Percentiles rank a stretch among this genome's conserved stretches.
Conservation (phyloP, 2,329 filamentous ascomycete genomes). For the Lasiodiplodia theobromae region DNA sequence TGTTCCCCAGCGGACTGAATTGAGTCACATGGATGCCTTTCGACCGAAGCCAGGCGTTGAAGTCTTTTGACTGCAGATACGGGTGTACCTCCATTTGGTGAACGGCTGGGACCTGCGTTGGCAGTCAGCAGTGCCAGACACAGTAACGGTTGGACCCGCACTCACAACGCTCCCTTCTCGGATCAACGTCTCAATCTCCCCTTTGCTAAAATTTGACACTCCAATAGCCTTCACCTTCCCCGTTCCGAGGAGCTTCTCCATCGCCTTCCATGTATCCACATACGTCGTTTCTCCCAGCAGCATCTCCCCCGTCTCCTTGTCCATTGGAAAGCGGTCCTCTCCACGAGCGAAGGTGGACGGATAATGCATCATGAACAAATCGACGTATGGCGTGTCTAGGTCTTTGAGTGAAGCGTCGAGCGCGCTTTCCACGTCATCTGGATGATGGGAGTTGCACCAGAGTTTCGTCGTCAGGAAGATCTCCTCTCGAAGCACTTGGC, state of each 20-base stretch:
- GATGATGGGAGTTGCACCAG: conserved; percentile 64
- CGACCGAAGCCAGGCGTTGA: conserved; percentile 56
- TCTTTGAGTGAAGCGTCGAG: background rate
- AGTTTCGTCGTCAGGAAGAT: conserved; percentile 73
- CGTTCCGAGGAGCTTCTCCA: conserved; percentile 50
- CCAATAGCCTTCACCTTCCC: conserved; percentile 49
- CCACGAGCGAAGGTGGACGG: conserved; percentile 61
- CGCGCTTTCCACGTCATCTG: conserved; percentile 29
- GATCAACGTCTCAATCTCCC: conserved; percentile 57
- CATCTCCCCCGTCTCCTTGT: background rate
- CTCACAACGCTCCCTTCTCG: conserved; percentile 49
- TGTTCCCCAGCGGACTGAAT: conserved; percentile 22
- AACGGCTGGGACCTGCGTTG: conserved; percentile 49
- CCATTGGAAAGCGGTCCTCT: conserved; percentile 51
- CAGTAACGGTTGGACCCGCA: background rate
- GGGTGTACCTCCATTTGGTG: conserved; percentile 64
- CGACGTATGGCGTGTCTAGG: conserved; percentile 48
- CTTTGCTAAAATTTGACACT: conserved; percentile 59
- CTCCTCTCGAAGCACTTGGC: conserved; percentile 68
- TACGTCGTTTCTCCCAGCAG: conserved; percentile 51
- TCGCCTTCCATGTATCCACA: conserved; percentile 61
- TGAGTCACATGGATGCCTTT: conserved; percentile 56
- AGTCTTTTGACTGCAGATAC: conserved; percentile 59
- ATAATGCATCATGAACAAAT: conserved; percentile 59
- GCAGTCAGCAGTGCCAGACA: background rate